These are phyloP conservation scores for Auricularia auricula-judae DNA, from an alignment of 768 basidiomycete genomes.

Conservation along the genomic window DNA sequence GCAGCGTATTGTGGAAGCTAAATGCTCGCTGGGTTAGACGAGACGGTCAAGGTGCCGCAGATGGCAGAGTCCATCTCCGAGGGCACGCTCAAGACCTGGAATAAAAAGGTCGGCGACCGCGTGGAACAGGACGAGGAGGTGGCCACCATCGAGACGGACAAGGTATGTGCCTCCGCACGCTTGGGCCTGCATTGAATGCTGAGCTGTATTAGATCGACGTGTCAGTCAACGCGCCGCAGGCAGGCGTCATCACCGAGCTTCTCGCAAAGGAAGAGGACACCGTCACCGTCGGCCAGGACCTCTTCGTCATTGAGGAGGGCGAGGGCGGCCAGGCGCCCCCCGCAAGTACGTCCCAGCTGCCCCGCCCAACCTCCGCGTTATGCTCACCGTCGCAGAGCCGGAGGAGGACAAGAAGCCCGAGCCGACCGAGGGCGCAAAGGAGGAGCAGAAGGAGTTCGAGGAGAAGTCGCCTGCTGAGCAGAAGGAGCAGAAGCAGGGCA, in stretches of 20 bases:
- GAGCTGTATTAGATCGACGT: slow-evolving; percentile 71
- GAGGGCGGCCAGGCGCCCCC: slow-evolving; percentile 32
- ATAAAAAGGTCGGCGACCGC: slow-evolving; percentile 84
- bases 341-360: slow-evolving; percentile 20
- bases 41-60: slow-evolving; percentile 90
- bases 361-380: neutral
- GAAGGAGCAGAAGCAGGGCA: slow-evolving; percentile 17
- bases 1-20: neutral
- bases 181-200: neutral
- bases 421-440: slow-evolving; percentile 10
- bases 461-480: slow-evolving; percentile 7
- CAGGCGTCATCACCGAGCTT: slow-evolving; percentile 80
- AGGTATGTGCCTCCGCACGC: slow-evolving; percentile 39
- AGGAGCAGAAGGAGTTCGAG: slow-evolving; percentile 7
- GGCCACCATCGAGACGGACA: slow-evolving; percentile 97
- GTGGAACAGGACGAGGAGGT: slow-evolving; percentile 92
- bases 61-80: slow-evolving; percentile 99
- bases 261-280: slow-evolving; percentile 90
- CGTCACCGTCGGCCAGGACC: slow-evolving; percentile 87
- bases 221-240: slow-evolving; percentile 82
- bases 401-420: slow-evolving; percentile 15
- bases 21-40: slow-evolving; percentile 30
- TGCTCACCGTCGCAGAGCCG: slow-evolving; percentile 3
- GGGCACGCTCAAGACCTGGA: slow-evolving; percentile 91
- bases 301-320: slow-evolving; percentile 84